These are phyloP conservation scores for Pythium folliculosum DNA, from an alignment of 352 stramenopile species.

Conservation along the genomic window DNA sequence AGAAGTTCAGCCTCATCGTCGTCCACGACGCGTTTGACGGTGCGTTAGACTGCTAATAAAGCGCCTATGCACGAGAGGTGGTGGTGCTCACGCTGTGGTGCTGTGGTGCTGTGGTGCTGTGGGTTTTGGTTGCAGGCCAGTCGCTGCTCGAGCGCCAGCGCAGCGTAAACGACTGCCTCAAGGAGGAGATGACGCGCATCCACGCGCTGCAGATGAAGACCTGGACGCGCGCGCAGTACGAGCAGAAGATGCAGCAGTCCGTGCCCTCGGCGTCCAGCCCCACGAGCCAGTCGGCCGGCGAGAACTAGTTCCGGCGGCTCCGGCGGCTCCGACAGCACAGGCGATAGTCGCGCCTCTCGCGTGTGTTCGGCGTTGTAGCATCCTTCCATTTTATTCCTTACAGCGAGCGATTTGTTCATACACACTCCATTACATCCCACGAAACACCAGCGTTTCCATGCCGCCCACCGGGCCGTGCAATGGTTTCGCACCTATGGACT, in stretches of 20 bases:
- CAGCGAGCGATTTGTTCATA: background rate
- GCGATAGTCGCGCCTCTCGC: too few relatives aligned
- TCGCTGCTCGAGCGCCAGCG: constrained; percentile 78
- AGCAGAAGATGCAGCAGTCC: constrained; percentile 76
- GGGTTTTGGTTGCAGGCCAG: constrained; percentile 38
- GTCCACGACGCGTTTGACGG: constrained; percentile 82
- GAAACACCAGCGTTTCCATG: too few relatives aligned
- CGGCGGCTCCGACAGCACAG: background rate
- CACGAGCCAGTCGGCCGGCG: constrained; percentile 43
- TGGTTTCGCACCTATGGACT: too few relatives aligned
- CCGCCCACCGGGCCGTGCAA: too few relatives aligned
- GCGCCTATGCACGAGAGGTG: background rate
- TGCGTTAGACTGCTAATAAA: constrained; percentile 7
- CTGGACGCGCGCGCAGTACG: constrained; percentile 80
- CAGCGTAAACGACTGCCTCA: constrained; percentile 76
- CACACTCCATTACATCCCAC: background rate
- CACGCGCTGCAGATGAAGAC: constrained; percentile 88
- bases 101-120: background rate
- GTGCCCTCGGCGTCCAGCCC: constrained; percentile 28
- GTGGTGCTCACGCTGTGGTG: background rate
- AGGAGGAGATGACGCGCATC: constrained; percentile 84
- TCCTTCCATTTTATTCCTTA: background rate
- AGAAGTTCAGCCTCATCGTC: constrained; percentile 84
- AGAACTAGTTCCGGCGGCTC: constrained; percentile 41
- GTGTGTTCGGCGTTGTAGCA: too few relatives aligned